Percentiles rank a stretch among this genome's conserved stretches.
These are phyloP conservation scores for Vaccinium corymbosum DNA, from an alignment of 148 eudicot species.

Conservation along the genomic window DNA sequence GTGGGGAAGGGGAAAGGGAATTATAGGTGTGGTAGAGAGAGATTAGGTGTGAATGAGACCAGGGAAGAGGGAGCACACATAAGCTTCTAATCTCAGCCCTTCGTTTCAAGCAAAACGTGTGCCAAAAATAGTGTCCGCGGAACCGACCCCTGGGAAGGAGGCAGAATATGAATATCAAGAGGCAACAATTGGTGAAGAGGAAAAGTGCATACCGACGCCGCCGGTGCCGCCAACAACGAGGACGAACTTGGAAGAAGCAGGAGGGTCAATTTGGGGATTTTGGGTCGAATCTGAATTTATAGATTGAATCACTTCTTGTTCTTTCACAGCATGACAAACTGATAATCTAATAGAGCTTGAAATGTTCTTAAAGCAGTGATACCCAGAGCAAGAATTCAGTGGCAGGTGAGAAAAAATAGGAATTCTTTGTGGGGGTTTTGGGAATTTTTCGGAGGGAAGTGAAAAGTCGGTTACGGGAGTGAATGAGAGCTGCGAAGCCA, in stretches of 20 bases:
- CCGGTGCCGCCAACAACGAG: conserved; percentile 92
- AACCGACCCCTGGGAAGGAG: no score
- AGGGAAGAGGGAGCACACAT: no score
- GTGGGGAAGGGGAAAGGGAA: no score
- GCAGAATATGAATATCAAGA: no score
- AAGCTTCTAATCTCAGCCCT: no score
- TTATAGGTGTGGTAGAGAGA: no score
- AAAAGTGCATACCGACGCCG: conserved; percentile 64
- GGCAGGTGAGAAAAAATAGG: conserved; percentile 15
- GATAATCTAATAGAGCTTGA: conserved; percentile 14
- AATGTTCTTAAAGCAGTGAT: background rate
- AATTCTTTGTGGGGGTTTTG: conserved; percentile 21
- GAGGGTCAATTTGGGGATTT: conserved; percentile 17
- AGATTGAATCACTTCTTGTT: conserved; percentile 40
- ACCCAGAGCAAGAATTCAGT: conserved; percentile 4
- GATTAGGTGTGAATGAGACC: no score
- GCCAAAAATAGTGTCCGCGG: no score
- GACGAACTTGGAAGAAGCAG: conserved; percentile 55
- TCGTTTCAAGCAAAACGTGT: no score
- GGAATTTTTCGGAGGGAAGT: conserved; percentile 21
- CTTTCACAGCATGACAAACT: conserved; percentile 38
- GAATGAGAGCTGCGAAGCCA: conserved; percentile 48
- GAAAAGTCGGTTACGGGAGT: conserved; percentile 34
- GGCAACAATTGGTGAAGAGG: background rate
- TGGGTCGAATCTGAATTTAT: conserved; percentile 23